phyloP scores from a whole-genome alignment of 2,329 filamentous ascomycete genomes.

The Hymenoscyphus fraxineus region DNA sequence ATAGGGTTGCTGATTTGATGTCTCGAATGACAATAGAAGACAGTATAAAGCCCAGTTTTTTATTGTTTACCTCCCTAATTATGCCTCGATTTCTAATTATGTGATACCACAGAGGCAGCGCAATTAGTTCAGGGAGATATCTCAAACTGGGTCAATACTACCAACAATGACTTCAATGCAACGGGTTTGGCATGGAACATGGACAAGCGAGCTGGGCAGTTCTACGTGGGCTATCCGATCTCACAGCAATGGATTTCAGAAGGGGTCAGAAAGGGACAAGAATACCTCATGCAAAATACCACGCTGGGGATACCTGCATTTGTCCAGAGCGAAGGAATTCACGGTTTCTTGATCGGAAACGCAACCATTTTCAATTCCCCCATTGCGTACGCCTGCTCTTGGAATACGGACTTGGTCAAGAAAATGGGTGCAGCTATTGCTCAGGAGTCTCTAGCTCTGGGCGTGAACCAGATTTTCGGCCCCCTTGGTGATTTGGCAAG shows the following conservation, averaged over 20 bases:
- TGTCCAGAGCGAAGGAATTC: slow-evolving; percentile 71
- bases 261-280: slow-evolving; percentile 62
- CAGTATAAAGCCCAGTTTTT: slow-evolving; percentile 33
- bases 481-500: slow-evolving; percentile 68
- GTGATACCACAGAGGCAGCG: slow-evolving; percentile 45
- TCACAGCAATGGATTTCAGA: slow-evolving; percentile 59
- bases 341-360: slow-evolving; percentile 68
- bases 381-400: slow-evolving; percentile 68
- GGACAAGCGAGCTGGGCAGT: slow-evolving; percentile 47
- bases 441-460: slow-evolving; percentile 61
- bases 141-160: slow-evolving; percentile 69
- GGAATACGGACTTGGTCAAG: slow-evolving; percentile 60
- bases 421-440: slow-evolving; percentile 66
- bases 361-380: slow-evolving; percentile 78
- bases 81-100: background rate
- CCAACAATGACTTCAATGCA: slow-evolving; percentile 62
- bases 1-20: slow-evolving; percentile 63
- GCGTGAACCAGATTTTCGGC: slow-evolving; percentile 70
- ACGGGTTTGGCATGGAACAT: slow-evolving; percentile 65
- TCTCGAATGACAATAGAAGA: slow-evolving; percentile 71
- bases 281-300: slow-evolving; percentile 65
- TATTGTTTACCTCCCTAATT: background rate
- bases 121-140: slow-evolving; percentile 69
- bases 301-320: slow-evolving; percentile 68
- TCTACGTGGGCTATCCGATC: slow-evolving; percentile 68